Percentiles rank a stretch among this genome's conserved stretches.
Conservation (phyloP, 1,139 yeast species). For the Kurtzmaniella quercitrusa region DNA sequence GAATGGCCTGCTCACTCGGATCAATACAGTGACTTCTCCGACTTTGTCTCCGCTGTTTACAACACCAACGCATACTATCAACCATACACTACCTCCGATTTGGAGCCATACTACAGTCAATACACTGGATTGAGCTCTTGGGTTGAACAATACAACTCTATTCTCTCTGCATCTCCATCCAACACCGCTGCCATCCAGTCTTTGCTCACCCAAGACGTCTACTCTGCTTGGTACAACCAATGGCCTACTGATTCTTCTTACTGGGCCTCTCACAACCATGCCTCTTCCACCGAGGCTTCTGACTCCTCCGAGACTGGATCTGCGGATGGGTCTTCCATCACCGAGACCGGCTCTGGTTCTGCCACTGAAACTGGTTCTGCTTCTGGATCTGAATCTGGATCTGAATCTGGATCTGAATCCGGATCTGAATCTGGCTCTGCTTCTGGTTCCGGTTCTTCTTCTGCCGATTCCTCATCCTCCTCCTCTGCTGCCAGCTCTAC, state of each 20-base stretch:
- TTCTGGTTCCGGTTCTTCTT: not conserved
- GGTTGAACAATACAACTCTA: constrained; percentile 2
- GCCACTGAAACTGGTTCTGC: not conserved
- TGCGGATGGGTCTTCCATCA: not conserved
- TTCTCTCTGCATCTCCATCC: not conserved
- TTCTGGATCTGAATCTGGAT: constrained; percentile 1
- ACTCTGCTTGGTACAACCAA: constrained; percentile 4
- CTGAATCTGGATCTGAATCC: not conserved
- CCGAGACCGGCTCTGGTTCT: not conserved
- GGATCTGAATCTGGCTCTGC: not conserved
- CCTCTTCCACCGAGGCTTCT: not conserved
- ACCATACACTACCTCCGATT: constrained; percentile 1
- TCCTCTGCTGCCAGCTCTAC: not conserved
- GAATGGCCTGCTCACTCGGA: constrained; percentile 2
- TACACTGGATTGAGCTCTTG: constrained; percentile 3
- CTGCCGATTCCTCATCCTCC: not conserved
- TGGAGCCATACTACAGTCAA: not conserved
- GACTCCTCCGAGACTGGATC: constrained; percentile 1
- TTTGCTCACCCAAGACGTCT: not conserved
- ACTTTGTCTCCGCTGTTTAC: constrained; percentile 2
- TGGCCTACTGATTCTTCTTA: constrained; percentile 2
- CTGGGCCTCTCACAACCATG: not conserved
- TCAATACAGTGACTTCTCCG: constrained; percentile 4
- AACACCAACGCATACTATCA: constrained; percentile 6
- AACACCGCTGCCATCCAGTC: constrained; percentile 1